Base-by-base conservation (phyloP, 768 basidiomycete species). In the Leccinellum albellum region DNA sequence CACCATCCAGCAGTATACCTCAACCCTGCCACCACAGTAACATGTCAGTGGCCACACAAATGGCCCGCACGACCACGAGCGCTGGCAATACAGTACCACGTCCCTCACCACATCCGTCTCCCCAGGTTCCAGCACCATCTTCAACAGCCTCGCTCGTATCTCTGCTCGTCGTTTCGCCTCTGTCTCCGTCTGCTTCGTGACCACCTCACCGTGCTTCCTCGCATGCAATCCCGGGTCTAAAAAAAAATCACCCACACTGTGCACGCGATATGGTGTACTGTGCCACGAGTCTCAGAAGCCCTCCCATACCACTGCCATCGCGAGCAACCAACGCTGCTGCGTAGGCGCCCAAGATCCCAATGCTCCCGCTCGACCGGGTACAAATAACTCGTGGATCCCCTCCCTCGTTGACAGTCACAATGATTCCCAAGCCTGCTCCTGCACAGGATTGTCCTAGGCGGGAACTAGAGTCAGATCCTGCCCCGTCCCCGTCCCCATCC, bases 191-290 rank as follows among this genome's bases (percentile, higher is more conserved):
- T 56, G 42, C 17, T 74, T 73, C 15, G 21, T 47, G n/a, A 7
- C 52, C 17, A 10, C 53, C 13, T 52, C 60, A 17, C 51, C 56
- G 6, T 51, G 62, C 2, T 37, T 45, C 12, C 26, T 26, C 15
- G 46, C 26, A n/a, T 49, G 13, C 28, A 12, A n/a, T 2, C 61
- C 65, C n/a, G 62, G 63, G 37, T 64, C 67, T 31, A 88, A 64
- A n/a, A n/a, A n/a, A n/a, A n/a, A 66, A 89, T 89, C 3, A 75
- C 78, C 91, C 91, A 93, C 26, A 93, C 81, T 62, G 78, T 85
- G 50, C 79, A 79, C 13, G 93, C 84, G 23, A 94, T 70, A 65
- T 95, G 93, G 65, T 94, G 91, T 14, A 92, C 64, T 2, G n/a
- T n/a, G 89, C 89, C 8, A 94, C 73, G 44, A 85, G 70, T 46